Evolutionary conservation across 306 rosid genomes (phyloP), one percentile per base, ranked within the genome.

Genomic region (Citrullus colocynthis): DNA sequence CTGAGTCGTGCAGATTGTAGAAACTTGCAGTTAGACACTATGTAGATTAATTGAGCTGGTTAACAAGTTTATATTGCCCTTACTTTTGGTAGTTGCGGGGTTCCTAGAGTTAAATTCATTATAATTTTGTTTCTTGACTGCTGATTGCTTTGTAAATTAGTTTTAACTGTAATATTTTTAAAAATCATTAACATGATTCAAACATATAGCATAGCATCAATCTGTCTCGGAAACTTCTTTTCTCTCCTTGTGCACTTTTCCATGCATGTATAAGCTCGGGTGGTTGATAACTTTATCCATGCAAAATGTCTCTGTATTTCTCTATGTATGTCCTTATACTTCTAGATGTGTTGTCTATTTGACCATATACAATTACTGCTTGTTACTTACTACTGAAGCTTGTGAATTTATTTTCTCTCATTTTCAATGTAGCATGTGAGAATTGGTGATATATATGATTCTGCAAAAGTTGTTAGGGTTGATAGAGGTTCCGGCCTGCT

Each of bases 401-500:
- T 30, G 45, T 52, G 21, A 63, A 24, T 77, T 77, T n/a, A 45
- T 44, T 42, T 49, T 48, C 6, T 62, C n/a, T 45, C n/a, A 16
- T 44, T 78, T 64, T 44, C 51, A 32, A 42, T 78, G 84, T 89
- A 94, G 97, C 83, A 82, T 82, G 96, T 92, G 78, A 87, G 86
- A 82, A 82, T 87, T 83, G 99, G 99, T 75, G 97, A 95, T 74
- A 88, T 90, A 79, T 95, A 88, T 77, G 93, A 90, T 5, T 78
- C 85, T 71, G 84, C 97, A 75, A 95, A 84, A 88, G 99, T 92
- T 81, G 87, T 92, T 73, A 86, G 99, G 85, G 97, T 92, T 65
- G 97, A 92, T 74, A 90, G 77, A 84, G 89, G 92, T 69, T 82
- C 71, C 6, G 99, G 99, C 61, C 85, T 95, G 70, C 89, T 92